Percentiles rank a stretch among this genome's conserved stretches.
Conservation (phyloP, 495 filamentous ascomycete species). For the Talaromyces wortmannii region DNA sequence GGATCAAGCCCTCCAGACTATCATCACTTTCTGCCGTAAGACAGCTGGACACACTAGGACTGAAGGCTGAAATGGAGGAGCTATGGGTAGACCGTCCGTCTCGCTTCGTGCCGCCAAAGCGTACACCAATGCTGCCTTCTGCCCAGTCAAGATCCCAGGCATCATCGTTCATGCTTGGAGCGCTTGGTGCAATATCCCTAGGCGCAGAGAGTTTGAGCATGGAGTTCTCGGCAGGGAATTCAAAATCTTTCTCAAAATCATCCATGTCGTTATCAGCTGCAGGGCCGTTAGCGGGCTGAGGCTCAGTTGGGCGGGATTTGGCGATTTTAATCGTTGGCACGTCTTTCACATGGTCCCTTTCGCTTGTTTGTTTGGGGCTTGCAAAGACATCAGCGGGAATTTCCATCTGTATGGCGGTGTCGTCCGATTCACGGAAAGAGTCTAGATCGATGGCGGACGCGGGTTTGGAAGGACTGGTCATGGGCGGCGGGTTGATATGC, state of each 20-base stretch:
- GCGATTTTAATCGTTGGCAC: slow-evolving; percentile 64
- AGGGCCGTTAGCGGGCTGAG: slow-evolving; percentile 46
- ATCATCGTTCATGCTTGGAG: slow-evolving; percentile 60
- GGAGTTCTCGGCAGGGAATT: slow-evolving; percentile 56
- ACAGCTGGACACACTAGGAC: slow-evolving; percentile 85
- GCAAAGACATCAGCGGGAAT: too few species aligned
- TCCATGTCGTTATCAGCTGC: slow-evolving; percentile 50
- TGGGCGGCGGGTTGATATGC: slow-evolving; percentile 48
- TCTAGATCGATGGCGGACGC: slow-evolving; percentile 11
- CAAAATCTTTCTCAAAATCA: slow-evolving; percentile 72
- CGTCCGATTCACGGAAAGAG: slow-evolving; percentile 15
- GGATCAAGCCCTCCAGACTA: slow-evolving; percentile 72
- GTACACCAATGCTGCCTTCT: slow-evolving; percentile 83
- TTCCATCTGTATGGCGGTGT: neutral
- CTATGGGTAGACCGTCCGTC: slow-evolving; percentile 71
- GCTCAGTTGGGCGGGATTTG: slow-evolving; percentile 38
- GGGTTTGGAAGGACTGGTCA: slow-evolving; percentile 29
- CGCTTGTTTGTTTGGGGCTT: slow-evolving; percentile 24
- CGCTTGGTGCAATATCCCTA: slow-evolving; percentile 51
- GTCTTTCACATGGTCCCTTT: slow-evolving; percentile 56
- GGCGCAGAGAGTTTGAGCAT: slow-evolving; percentile 52
- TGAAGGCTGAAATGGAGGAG: slow-evolving; percentile 81
- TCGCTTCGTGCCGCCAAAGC: slow-evolving; percentile 76
- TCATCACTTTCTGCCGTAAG: slow-evolving; percentile 93
- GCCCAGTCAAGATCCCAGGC: slow-evolving; percentile 77